Evolutionary conservation across 2,329 filamentous ascomycete species (phyloP).

Genomic region (Aspergillus caelatus): DNA sequence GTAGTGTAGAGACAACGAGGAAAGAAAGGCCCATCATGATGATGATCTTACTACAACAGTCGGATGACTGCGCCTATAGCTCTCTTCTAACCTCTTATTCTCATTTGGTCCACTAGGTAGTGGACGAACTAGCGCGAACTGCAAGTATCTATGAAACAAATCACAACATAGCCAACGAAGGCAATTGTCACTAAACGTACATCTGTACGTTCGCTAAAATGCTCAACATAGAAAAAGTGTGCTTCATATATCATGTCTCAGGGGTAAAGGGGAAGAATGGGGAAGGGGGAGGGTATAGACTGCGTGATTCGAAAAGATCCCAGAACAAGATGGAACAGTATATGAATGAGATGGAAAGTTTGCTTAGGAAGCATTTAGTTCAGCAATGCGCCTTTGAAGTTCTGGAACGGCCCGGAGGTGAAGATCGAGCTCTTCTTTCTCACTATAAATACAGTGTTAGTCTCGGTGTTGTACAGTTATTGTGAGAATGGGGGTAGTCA

Average conservation of each 20-base stretch:
- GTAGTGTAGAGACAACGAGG: not conserved
- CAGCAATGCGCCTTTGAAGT: slow-evolving; percentile 79
- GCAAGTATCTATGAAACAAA: slow-evolving; percentile 6
- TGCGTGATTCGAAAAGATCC: not conserved
- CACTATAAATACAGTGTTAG: slow-evolving; percentile 47
- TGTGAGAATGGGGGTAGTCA: not conserved
- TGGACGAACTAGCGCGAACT: not conserved
- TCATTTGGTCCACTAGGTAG: not conserved
- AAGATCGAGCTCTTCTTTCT: slow-evolving; percentile 91
- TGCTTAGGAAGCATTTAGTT: slow-evolving; percentile 62
- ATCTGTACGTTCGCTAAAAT: not conserved
- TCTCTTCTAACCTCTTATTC: not conserved
- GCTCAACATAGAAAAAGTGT: not conserved
- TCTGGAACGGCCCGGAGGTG: slow-evolving; percentile 84
- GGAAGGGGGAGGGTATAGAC: not conserved
- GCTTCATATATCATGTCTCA: not conserved
- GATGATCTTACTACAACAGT: not conserved
- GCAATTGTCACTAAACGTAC: not conserved
- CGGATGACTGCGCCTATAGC: not conserved
- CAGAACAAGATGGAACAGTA: not conserved
- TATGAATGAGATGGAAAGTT: not conserved
- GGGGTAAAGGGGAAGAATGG: not conserved
- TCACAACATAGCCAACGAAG: not conserved
- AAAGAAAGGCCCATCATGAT: not conserved
- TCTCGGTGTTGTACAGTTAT: slow-evolving; percentile 16